Evolutionary conservation across 2,329 filamentous ascomycete species (phyloP).

Genomic region (Erysiphe pulchra): DNA sequence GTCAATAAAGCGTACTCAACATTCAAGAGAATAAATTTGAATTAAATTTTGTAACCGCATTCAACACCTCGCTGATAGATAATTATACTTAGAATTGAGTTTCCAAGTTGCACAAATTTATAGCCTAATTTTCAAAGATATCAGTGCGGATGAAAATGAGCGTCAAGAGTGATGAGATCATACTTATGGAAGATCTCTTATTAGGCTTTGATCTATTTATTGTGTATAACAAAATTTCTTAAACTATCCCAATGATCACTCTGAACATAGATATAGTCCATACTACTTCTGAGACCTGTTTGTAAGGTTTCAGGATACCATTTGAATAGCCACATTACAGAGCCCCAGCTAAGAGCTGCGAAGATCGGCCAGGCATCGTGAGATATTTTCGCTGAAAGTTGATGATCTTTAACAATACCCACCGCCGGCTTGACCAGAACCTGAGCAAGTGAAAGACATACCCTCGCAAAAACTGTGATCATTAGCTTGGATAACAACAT

Average conservation of each 20-base stretch:
- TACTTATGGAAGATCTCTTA: no score
- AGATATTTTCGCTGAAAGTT: slow-evolving; percentile 23
- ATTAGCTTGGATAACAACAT: not conserved
- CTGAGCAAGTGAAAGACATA: slow-evolving; percentile 61
- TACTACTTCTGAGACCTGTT: slow-evolving; percentile 74
- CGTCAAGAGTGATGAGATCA: no score
- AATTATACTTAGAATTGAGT: no score
- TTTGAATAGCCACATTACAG: slow-evolving; percentile 87
- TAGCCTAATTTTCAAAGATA: no score
- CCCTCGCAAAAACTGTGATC: slow-evolving; percentile 53
- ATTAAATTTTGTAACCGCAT: no score
- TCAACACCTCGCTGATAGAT: no score
- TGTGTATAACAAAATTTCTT: slow-evolving; percentile 66
- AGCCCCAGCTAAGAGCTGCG: slow-evolving; percentile 70
- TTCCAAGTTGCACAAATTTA: no score
- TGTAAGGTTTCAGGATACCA: slow-evolving; percentile 82
- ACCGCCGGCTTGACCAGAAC: slow-evolving; percentile 43
- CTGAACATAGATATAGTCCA: slow-evolving; percentile 90
- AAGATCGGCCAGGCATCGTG: slow-evolving; percentile 79
- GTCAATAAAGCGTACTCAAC: no score
- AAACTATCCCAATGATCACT: slow-evolving; percentile 75
- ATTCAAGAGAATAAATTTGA: no score
- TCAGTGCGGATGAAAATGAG: no score
- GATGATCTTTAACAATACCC: slow-evolving; percentile 23
- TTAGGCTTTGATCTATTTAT: slow-evolving; percentile 22